Percentiles rank a stretch among this genome's conserved stretches.
These are phyloP conservation scores for Begonia masoniana DNA, from an alignment of 306 rosid species.

Conservation along the genomic window DNA sequence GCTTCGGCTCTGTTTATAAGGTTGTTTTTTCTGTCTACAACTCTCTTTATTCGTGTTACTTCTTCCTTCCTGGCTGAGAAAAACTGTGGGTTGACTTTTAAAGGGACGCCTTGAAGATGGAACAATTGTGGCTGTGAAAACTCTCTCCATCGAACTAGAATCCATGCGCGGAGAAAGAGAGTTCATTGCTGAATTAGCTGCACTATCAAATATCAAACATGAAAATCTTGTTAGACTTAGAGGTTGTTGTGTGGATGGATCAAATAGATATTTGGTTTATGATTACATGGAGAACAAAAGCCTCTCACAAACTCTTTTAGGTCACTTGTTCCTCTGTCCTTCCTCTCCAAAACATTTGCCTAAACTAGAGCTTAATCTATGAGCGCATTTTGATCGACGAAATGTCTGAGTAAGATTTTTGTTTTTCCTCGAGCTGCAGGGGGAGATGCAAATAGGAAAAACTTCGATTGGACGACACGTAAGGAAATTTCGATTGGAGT, in stretches of 20 bases:
- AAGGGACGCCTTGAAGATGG: conserved; percentile 70
- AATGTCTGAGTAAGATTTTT: too few species aligned
- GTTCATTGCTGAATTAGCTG: conserved; percentile 66
- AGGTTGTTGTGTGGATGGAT: conserved; percentile 83
- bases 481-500: conserved; percentile 48
- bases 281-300: conserved; percentile 89
- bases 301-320: conserved; percentile 45
- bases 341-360: too few species aligned
- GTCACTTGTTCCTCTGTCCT: conserved; percentile 17
- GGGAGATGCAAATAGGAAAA: conserved; percentile 38
- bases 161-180: conserved; percentile 86
- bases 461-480: conserved; percentile 57
- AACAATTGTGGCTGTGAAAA: conserved; percentile 57
- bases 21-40: conserved; percentile 11
- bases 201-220: conserved; percentile 58
- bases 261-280: conserved; percentile 60
- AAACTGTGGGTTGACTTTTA: conserved; percentile 15
- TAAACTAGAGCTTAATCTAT: too few species aligned
- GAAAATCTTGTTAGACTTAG: conserved; percentile 57
- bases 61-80: conserved; percentile 2
- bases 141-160: conserved; percentile 58
- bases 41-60: background rate
- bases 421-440: conserved; percentile 19
- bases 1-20: conserved; percentile 78
- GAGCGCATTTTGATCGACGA: too few species aligned